phyloP scores from a whole-genome alignment of 495 filamentous ascomycete species.

The Corynascus novoguineensis region DNA sequence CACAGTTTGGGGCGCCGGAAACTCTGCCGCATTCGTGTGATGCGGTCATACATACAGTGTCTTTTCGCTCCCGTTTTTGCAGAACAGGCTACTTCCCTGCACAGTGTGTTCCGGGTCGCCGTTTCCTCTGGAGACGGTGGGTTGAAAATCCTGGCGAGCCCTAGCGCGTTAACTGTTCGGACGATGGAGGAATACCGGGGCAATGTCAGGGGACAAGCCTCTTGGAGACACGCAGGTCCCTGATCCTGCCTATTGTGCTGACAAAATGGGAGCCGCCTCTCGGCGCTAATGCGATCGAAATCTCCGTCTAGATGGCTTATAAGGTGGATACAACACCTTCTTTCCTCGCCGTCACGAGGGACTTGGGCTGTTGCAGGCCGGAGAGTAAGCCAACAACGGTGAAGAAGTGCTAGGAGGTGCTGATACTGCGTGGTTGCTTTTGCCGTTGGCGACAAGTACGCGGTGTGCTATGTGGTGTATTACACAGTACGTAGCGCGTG shows the following conservation, averaged over 20 bases:
- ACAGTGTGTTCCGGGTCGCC: background rate
- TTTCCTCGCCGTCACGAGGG: background rate
- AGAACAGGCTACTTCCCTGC: background rate
- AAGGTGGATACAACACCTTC: slow-evolving; percentile 3
- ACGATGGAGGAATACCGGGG: background rate
- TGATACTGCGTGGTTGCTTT: background rate
- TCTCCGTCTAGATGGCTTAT: background rate
- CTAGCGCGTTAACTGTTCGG: slow-evolving; percentile 7
- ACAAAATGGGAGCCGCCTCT: slow-evolving; percentile 8
- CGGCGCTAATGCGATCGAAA: background rate
- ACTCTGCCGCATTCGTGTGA: slow-evolving; percentile 4
- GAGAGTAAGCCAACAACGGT: background rate
- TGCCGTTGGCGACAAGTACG: no score
- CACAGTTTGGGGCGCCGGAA: slow-evolving; percentile 4
- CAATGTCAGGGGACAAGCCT: background rate
- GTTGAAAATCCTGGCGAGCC: slow-evolving; percentile 3
- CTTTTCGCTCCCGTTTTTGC: background rate
- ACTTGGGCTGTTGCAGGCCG: slow-evolving; percentile 9
- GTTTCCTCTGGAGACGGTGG: slow-evolving; percentile 1
- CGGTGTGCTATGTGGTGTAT: no score
- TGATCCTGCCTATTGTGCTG: background rate
- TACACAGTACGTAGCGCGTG: no score
- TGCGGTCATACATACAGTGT: no score
- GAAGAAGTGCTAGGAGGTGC: no score
- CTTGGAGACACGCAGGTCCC: background rate